These are phyloP conservation scores for Phlyctochytrium bullatum DNA, from an alignment of 192 early-diverging fungal species.

Conservation along the genomic window DNA sequence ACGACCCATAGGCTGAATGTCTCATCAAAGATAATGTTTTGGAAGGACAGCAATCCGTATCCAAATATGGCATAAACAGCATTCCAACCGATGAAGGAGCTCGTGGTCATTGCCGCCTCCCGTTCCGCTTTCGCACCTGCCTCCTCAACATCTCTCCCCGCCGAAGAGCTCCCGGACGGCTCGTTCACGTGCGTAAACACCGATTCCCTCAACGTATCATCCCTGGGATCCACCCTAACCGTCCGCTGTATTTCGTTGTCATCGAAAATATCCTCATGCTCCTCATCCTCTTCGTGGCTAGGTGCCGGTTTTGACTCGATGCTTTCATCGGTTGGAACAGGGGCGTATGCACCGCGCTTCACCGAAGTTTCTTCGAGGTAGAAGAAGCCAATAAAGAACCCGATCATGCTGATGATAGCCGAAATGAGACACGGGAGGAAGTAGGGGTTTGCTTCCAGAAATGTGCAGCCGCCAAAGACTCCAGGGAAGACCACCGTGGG, in stretches of 20 bases:
- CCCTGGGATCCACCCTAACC: background rate
- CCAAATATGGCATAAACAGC: slow-evolving; percentile 20
- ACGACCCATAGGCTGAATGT: slow-evolving; percentile 40
- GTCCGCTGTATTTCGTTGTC: background rate
- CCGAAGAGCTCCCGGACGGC: background rate
- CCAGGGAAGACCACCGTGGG: slow-evolving; percentile 67
- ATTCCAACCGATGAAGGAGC: background rate
- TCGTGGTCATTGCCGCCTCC: background rate
- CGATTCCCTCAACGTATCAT: background rate
- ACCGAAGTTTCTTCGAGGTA: slow-evolving; percentile 38
- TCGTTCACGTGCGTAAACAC: background rate
- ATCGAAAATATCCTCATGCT: background rate
- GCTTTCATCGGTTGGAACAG: background rate
- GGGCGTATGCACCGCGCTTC: background rate
- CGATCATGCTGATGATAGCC: slow-evolving; percentile 57
- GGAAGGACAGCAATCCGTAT: slow-evolving; percentile 34
- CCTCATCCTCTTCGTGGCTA: slow-evolving; percentile 7
- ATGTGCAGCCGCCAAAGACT: slow-evolving; percentile 55
- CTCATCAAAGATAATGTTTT: slow-evolving; percentile 48
- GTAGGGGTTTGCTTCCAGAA: slow-evolving; percentile 73
- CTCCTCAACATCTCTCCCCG: background rate
- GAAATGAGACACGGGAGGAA: slow-evolving; percentile 79
- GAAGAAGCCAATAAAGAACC: slow-evolving; percentile 60
- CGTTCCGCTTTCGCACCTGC: background rate
- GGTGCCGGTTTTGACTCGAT: background rate